Evolutionary conservation across 176 grass and related monocot genomes (phyloP).

Genomic region (Aechmea fasciata): DNA sequence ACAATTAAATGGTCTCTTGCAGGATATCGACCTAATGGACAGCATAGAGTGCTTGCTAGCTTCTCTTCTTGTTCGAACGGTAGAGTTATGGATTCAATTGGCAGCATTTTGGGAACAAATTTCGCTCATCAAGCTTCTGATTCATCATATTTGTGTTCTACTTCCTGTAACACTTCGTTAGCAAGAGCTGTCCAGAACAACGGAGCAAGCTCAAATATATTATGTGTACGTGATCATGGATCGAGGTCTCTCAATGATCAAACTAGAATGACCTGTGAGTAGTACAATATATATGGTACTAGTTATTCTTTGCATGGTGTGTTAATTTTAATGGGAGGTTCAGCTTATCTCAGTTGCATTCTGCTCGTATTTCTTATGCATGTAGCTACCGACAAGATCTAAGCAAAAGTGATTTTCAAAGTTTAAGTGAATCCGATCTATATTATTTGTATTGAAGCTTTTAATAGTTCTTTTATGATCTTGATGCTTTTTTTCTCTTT

Average conservation of each 20-base stretch:
- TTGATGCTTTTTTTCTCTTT: constrained; percentile 22
- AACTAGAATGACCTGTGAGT: background rate
- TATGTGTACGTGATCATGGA: background rate
- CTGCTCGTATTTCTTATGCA: constrained; percentile 3
- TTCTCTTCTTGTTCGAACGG: constrained; percentile 17
- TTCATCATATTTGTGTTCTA: constrained; percentile 22
- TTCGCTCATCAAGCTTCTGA: constrained; percentile 13
- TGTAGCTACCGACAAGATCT: background rate
- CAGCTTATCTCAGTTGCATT: constrained; percentile 8
- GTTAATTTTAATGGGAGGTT: background rate
- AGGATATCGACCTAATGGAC: constrained; percentile 35
- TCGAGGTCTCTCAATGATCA: background rate
- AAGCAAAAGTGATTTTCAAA: background rate
- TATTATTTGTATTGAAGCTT: background rate
- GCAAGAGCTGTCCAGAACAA: constrained; percentile 22
- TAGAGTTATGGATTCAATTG: constrained; percentile 13
- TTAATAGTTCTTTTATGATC: background rate
- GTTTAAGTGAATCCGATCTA: background rate
- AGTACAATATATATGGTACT: constrained; percentile 6
- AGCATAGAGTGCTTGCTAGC: constrained; percentile 23
- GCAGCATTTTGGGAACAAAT: constrained; percentile 16
- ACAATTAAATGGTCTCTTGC: background rate
- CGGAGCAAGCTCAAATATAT: too few relatives aligned
- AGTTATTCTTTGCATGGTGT: constrained; percentile 1
- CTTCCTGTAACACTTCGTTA: constrained; percentile 6